phyloP scores from a whole-genome alignment of 768 basidiomycete species.

The Agaricus sinodeliciosus region DNA sequence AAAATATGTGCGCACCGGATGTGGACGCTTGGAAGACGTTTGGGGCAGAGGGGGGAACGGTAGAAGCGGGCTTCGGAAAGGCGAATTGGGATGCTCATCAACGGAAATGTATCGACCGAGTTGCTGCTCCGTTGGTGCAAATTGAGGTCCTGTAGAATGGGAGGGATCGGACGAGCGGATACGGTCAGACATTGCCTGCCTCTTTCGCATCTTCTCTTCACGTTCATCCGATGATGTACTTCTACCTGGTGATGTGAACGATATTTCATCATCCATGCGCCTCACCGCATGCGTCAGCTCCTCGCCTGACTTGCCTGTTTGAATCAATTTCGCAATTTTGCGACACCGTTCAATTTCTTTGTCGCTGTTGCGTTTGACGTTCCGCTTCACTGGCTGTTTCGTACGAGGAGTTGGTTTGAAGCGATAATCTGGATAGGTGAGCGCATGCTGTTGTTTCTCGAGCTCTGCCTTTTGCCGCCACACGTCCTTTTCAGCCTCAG shows the following conservation, averaged over 20 bases:
- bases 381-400: slow-evolving; percentile 40
- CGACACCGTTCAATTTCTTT: slow-evolving; percentile 44
- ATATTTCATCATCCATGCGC: slow-evolving; percentile 16
- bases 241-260: background rate
- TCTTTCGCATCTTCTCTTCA: slow-evolving; percentile 2
- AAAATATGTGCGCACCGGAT: background rate
- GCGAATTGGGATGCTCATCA: slow-evolving; percentile 12
- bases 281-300: slow-evolving; percentile 41
- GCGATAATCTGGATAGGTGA: slow-evolving; percentile 47
- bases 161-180: background rate
- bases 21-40: background rate
- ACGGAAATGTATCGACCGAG: background rate
- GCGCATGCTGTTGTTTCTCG: slow-evolving; percentile 43
- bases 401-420: slow-evolving; percentile 41
- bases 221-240: background rate
- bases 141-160: background rate
- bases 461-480: slow-evolving; percentile 45
- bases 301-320: slow-evolving; percentile 42
- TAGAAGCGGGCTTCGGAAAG: slow-evolving; percentile 25
- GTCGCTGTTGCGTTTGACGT: slow-evolving; percentile 42
- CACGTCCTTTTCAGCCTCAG: slow-evolving; percentile 41
- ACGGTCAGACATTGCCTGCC: background rate
- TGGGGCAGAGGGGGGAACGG: slow-evolving; percentile 16
- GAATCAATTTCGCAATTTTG: slow-evolving; percentile 42
- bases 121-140: background rate